A percentile compares a stretch with the other conserved stretches of the same genome.
Conservation (phyloP, 2,329 filamentous ascomycete genomes). For the Ceratocystis cubensis region DNA sequence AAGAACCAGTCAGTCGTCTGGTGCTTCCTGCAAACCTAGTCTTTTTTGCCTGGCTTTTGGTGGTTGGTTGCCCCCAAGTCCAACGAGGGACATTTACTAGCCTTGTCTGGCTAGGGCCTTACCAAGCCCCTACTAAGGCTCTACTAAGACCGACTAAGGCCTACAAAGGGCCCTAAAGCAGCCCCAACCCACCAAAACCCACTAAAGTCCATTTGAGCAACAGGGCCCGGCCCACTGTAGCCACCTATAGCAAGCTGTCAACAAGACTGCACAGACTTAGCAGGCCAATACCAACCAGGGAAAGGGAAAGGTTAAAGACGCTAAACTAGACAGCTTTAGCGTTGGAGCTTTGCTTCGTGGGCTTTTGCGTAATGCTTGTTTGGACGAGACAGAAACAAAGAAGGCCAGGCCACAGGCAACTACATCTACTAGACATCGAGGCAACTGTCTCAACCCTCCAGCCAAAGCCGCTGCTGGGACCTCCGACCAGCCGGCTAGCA, state of each 20-base stretch:
- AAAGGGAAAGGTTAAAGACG: background rate
- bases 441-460: too few relatives aligned
- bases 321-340: too few relatives aligned
- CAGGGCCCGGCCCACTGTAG: background rate
- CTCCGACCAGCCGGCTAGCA: too few relatives aligned
- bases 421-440: too few relatives aligned
- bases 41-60: background rate
- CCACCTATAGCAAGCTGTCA: background rate
- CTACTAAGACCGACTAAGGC: background rate
- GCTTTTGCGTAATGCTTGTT: background rate
- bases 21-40: background rate
- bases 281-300: background rate
- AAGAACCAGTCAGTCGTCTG: background rate
- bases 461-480: too few relatives aligned
- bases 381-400: slow-evolving; percentile 5
- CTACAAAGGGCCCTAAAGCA: background rate
- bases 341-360: too few relatives aligned
- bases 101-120: background rate
- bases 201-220: background rate
- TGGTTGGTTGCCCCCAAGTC: background rate
- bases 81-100: background rate
- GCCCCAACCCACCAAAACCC: background rate
- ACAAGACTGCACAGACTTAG: background rate
- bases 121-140: background rate
- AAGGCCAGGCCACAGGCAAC: too few relatives aligned